Conservation (phyloP, 2,329 filamentous ascomycete species). For the Zasmidium citrigriseum region DNA sequence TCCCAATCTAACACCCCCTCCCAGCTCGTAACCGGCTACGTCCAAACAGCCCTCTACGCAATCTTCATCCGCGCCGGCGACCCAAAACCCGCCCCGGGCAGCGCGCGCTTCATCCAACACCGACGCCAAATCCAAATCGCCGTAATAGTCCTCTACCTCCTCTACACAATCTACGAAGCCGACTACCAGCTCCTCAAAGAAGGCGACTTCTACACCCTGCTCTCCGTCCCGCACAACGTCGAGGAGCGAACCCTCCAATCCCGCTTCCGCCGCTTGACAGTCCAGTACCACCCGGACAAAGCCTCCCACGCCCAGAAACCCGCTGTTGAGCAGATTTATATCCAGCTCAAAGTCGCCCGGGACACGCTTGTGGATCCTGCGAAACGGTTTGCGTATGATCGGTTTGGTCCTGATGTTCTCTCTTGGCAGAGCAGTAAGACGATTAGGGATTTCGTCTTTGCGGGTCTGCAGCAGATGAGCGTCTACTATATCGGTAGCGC, state of each 20-base stretch:
- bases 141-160: conserved; percentile 80
- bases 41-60: conserved; percentile 82
- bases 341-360: conserved; percentile 78
- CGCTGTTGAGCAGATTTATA: conserved; percentile 62
- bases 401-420: conserved; percentile 74
- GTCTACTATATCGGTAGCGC: conserved; percentile 64
- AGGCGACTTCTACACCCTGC: conserved; percentile 76
- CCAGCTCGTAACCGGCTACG: conserved; percentile 74
- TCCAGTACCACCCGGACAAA: conserved; percentile 83
- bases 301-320: conserved; percentile 45
- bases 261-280: conserved; percentile 74
- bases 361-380: conserved; percentile 79
- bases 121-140: conserved; percentile 79
- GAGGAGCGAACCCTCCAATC: conserved; percentile 78
- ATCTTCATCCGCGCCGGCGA: conserved; percentile 88
- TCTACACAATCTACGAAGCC: conserved; percentile 91
- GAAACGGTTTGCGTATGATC: conserved; percentile 83
- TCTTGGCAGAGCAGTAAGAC: conserved; percentile 67
- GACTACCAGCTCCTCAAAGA: conserved; percentile 73
- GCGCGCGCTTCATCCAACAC: conserved; percentile 69
- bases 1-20: neutral
- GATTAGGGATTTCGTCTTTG: conserved; percentile 70
- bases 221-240: conserved; percentile 69
- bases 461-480: conserved; percentile 62
- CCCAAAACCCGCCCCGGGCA: conserved; percentile 69